Percentiles rank a stretch among this genome's conserved stretches.
These are phyloP conservation scores for Adiantum capillusveneris DNA, from an alignment of 75 land plant species.

Conservation along the genomic window DNA sequence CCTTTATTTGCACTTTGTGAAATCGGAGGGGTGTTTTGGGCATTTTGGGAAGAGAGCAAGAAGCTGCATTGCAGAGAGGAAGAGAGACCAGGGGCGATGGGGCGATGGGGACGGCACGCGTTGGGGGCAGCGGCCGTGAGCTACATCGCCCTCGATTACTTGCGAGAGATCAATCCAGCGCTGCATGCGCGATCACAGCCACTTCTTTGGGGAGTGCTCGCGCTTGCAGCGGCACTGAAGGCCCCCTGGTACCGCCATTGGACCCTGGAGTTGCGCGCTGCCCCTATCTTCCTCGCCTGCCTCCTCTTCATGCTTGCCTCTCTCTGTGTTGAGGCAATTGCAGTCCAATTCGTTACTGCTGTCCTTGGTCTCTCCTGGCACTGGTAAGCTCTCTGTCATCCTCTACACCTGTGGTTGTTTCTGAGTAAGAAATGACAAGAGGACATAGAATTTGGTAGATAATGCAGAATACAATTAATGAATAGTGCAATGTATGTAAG, in stretches of 20 bases:
- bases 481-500: too few species aligned
- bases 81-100: not conserved
- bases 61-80: not conserved
- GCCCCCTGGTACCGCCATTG: conserved; percentile 79
- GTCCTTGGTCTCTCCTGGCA: conserved; percentile 95
- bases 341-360: conserved; percentile 77
- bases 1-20: too few species aligned
- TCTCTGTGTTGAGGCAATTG: conserved; percentile 54
- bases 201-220: conserved; percentile 57
- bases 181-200: conserved; percentile 67
- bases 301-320: conserved; percentile 68
- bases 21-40: too few species aligned
- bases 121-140: conserved; percentile 61
- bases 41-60: too few species aligned
- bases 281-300: conserved; percentile 49
- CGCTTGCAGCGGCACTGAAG: conserved; percentile 42
- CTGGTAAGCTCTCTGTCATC: conserved; percentile 25
- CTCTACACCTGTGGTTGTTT: not conserved
- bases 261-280: conserved; percentile 55
- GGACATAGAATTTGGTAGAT: too few species aligned
- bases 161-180: conserved; percentile 41
- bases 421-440: too few species aligned
- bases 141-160: conserved; percentile 66
- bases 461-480: too few species aligned
- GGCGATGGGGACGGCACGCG: conserved; percentile 3